Base-by-base conservation (phyloP, 352 stramenopile genomes). In the Hyaloperonospora brassicae region DNA sequence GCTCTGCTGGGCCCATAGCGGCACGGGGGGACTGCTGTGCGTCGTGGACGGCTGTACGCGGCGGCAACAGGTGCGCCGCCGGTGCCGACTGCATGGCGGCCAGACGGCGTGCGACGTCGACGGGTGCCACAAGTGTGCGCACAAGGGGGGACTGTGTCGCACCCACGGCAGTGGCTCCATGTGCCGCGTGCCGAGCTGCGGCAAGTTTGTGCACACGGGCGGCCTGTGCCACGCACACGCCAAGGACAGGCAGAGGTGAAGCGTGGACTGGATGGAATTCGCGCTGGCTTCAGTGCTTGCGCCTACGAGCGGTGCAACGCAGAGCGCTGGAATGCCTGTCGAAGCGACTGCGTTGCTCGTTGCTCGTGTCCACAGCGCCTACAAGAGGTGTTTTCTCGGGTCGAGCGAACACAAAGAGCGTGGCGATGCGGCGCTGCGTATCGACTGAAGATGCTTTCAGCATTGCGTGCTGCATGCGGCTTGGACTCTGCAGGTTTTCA, bases 201-300 rank as follows among this genome's bases (percentile, higher is more conserved):
- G 36, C 17, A 89, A 89, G 55, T 84, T 84, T 38, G 79, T 84
- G 58, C 74, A 84, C 40, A 81, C 74, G 39, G 78, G 76, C 12
- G 81, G 79, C 23, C 64, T 81, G 17, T 91, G 79, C 25, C 75
- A 74, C 21, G 57, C 66, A 6, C 81, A 91, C 35, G 71, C 73
- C 10, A 74, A 74, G 2, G 76, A 77, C 23, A 47, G 47, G 25
- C 48, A 40, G 4, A 10, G 39, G 27, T 17, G 25, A 40, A 59
- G 17, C 17, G 17, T 17, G 17, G 17, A 17, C 17, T 34, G 27
- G 27, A 4, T 34, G 27, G 27, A 17, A 17, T 17, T 17, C 17
- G 17, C 17, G 17, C 17, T 17, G 17, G 17, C 17, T 17, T 17
- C 17, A 17, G 17, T 17, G 17, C 17, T 17, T 17, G 17, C 17